Percentiles rank a stretch among this genome's conserved stretches.
phyloP scores from a whole-genome alignment of 805 yeast genomes.

The Metschnikowia similis region DNA sequence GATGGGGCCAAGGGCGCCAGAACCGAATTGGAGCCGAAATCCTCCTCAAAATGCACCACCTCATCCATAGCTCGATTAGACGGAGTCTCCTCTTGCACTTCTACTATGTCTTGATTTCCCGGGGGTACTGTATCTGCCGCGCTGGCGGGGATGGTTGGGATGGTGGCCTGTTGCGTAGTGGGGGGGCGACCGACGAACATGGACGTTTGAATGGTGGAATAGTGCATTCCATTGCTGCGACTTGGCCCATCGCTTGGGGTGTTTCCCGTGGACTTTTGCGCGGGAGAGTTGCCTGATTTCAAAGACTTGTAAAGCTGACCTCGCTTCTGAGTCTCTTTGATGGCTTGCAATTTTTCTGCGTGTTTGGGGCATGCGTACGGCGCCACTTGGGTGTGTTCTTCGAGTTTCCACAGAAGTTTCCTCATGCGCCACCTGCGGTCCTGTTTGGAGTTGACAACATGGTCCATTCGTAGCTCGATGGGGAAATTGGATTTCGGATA shows the following conservation, averaged over 20 bases:
- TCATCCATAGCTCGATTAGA: slow-evolving; percentile 16
- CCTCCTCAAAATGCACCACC: slow-evolving; percentile 16
- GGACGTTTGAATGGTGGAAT: slow-evolving; percentile 17
- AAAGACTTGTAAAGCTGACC: slow-evolving; percentile 10
- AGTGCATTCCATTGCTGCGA: slow-evolving; percentile 16
- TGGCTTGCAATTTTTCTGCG: slow-evolving; percentile 41
- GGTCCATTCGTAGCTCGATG: slow-evolving; percentile 76
- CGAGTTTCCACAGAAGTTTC: slow-evolving; percentile 82
- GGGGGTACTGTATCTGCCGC: slow-evolving; percentile 2
- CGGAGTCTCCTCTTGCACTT: slow-evolving; percentile 12
- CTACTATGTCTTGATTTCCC: slow-evolving; percentile 12
- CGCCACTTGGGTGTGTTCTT: slow-evolving; percentile 68
- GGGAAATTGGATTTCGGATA: slow-evolving; percentile 86
- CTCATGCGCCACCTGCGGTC: slow-evolving; percentile 88
- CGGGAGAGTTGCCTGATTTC: slow-evolving; percentile 7
- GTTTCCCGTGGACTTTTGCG: slow-evolving; percentile 1
- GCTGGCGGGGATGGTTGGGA: slow-evolving; percentile 8
- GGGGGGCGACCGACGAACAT: slow-evolving; percentile 16
- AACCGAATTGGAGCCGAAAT: slow-evolving; percentile 4
- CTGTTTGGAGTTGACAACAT: slow-evolving; percentile 48
- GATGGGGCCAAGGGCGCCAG: background rate
- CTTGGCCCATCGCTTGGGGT: slow-evolving; percentile 7
- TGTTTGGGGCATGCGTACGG: slow-evolving; percentile 59
- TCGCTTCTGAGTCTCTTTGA: slow-evolving; percentile 36
- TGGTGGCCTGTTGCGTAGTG: slow-evolving; percentile 6